Evolutionary conservation across 805 yeast species (phyloP), one percentile per base, ranked within the genome.

Genomic region (Yamadazyma nakazawae): DNA sequence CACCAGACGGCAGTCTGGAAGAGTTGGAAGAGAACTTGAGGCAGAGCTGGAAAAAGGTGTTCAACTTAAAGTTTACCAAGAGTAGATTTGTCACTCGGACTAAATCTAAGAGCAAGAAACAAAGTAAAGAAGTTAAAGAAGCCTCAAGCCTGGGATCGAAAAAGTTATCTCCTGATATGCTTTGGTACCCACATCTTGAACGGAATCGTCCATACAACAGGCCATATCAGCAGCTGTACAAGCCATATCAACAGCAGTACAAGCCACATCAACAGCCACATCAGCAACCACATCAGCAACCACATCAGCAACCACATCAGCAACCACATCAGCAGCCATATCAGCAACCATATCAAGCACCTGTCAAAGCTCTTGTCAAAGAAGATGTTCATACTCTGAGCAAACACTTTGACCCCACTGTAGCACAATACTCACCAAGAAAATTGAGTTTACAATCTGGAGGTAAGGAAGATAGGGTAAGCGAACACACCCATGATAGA

Each of bases 101-200:
- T 11, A 31, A 16, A 5, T 21, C 35, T 9, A 40, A 14, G 11
- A 17, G 26, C 12, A 24, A 26, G 19, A 38, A 38, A n/a, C 21
- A 26, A 12, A 37, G 24, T n/a, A 17, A 17, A 16, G 37, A 17
- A n/a, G 19, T 6, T n/a, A 17, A 17, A 16, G 37, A 17, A n/a
- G 19, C 12, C 14, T 9, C 19, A 16, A 10, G 5, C 4, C 37
- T 34, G 37, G 37, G 19, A 34, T 4, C 17, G 7, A 38, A 38
- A 16, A 42, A 42, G 16, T 6, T 43, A 5, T 37, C 42, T 8
- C 36, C 40, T 9, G 34, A 28, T 6, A 43, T 43, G 47, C 39
- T 43, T 6, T 10, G 34, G 16, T 43, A 31, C 18, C 47, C 47
- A 5, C 47, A 43, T 32, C 41, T 43, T 31, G 47, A 43, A 30